Evolutionary conservation across 768 basidiomycete species (phyloP), one percentile per base, ranked within the genome.

Genomic region (Botryobasidium botryosum): DNA sequence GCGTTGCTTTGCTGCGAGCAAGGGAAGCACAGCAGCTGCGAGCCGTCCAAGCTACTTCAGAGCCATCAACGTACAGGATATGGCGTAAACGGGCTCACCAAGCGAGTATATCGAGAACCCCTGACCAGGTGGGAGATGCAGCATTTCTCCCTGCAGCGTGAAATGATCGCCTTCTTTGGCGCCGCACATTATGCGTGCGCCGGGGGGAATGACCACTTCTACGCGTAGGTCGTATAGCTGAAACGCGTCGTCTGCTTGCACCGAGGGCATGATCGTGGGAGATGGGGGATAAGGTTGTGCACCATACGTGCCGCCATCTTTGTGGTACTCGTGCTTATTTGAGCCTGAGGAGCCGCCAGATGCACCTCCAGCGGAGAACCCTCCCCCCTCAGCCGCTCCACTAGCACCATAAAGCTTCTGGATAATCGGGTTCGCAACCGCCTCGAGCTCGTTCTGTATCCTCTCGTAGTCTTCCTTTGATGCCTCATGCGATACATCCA

Each of bases 391-490:
- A n/a, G n/a, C n/a, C n/a, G n/a, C n/a, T n/a, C n/a, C n/a, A n/a
- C n/a, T n/a, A n/a, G n/a, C n/a, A n/a, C n/a, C n/a, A n/a, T n/a
- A n/a, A n/a, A n/a, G n/a, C n/a, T n/a, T n/a, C n/a, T n/a, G n/a
- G n/a, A n/a, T 74, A 55, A 77, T 77, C 8, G 77, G 77, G 62
- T 65, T 74, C 55, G 86, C 84, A 53, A 91, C 58, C 15, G 57
- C 64, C 67, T 94, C 90, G 41, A 96, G 68, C 65, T 94, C 90
- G 70, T 91, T 91, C 61, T 91, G 88, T 66, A 77, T 81, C 56
- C 70, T 71, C 62, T 84, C 83, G 64, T 91, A 90, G 66, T 96
- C 91, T 57, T 90, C 85, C 68, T 86, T 90, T 52, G 81, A 81
- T 1, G 74, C 92, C 58, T 92, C 85, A 58, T 87, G 81, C 31